These are phyloP conservation scores for Colletotrichum spinosum DNA, from an alignment of 2,329 filamentous ascomycete species.

Conservation along the genomic window DNA sequence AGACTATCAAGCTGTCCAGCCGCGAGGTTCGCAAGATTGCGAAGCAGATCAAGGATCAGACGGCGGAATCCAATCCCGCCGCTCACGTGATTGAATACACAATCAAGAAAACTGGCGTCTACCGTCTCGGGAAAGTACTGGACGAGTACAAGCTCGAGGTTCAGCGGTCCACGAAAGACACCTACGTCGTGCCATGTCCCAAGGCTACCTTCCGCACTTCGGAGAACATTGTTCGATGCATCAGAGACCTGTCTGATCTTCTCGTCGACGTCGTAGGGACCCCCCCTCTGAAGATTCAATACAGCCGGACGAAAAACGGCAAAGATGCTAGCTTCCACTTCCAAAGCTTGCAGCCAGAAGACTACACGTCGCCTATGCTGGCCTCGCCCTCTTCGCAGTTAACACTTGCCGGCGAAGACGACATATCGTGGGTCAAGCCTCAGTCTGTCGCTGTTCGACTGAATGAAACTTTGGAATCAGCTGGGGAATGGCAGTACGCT, in stretches of 20 bases:
- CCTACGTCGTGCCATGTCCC: slow-evolving; percentile 88
- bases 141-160: slow-evolving; percentile 96
- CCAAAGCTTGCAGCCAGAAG: slow-evolving; percentile 92
- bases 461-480: slow-evolving; percentile 86
- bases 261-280: slow-evolving; percentile 87
- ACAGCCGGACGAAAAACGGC: slow-evolving; percentile 87
- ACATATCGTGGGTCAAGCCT: slow-evolving; percentile 83
- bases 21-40: slow-evolving; percentile 81
- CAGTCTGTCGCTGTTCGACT: slow-evolving; percentile 83
- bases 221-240: slow-evolving; percentile 76
- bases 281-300: slow-evolving; percentile 91
- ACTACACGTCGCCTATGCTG: slow-evolving; percentile 82
- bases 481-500: slow-evolving; percentile 88
- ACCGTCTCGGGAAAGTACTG: slow-evolving; percentile 84
- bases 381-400: slow-evolving; percentile 69
- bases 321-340: slow-evolving; percentile 88
- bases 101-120: slow-evolving; percentile 89
- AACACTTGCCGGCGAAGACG: slow-evolving; percentile 68
- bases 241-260: slow-evolving; percentile 88
- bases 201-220: slow-evolving; percentile 78
- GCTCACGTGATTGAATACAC: slow-evolving; percentile 78
- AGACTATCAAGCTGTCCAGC: slow-evolving; percentile 80
- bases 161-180: slow-evolving; percentile 79
- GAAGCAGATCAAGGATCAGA: slow-evolving; percentile 74
- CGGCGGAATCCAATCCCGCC: slow-evolving; percentile 68